Percentiles rank a stretch among this genome's conserved stretches.
Evolutionary conservation across 805 yeast species (phyloP).

Genomic region (Kuraishia floccosa): DNA sequence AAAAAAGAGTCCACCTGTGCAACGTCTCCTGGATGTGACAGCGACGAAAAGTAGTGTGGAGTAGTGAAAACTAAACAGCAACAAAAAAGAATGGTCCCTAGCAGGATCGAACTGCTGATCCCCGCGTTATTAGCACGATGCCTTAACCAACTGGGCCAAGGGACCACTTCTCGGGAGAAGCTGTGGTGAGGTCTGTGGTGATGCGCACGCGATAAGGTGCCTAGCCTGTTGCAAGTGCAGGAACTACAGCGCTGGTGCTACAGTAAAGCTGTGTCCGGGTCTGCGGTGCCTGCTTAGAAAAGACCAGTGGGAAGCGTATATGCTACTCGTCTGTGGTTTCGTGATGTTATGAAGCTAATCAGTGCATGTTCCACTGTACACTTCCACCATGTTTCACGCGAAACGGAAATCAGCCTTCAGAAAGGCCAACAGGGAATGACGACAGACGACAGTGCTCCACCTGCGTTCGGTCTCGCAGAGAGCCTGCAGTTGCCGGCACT

Average conservation of each 20-base stretch:
- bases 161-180: slow-evolving; percentile 4
- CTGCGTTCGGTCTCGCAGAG: too few relatives aligned
- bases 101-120: slow-evolving; percentile 72
- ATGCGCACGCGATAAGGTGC: background rate
- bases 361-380: too few relatives aligned
- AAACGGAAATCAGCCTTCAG: too few relatives aligned
- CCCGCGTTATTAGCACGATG: slow-evolving; percentile 13
- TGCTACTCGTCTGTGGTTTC: background rate
- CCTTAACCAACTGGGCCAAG: slow-evolving; percentile 15
- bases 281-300: background rate
- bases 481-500: background rate
- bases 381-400: too few relatives aligned
- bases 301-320: background rate
- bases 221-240: background rate
- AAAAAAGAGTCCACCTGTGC: too few relatives aligned
- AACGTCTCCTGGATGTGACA: too few relatives aligned
- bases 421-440: too few relatives aligned
- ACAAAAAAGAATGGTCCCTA: slow-evolving; percentile 39
- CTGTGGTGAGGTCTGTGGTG: background rate
- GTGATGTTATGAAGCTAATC: too few relatives aligned
- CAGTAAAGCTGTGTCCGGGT: background rate
- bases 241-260: background rate
- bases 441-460: too few relatives aligned
- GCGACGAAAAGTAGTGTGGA: too few relatives aligned
- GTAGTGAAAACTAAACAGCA: slow-evolving; percentile 1